Evolutionary conservation across 768 basidiomycete genomes (phyloP).

Genomic region (Mycena venus): DNA sequence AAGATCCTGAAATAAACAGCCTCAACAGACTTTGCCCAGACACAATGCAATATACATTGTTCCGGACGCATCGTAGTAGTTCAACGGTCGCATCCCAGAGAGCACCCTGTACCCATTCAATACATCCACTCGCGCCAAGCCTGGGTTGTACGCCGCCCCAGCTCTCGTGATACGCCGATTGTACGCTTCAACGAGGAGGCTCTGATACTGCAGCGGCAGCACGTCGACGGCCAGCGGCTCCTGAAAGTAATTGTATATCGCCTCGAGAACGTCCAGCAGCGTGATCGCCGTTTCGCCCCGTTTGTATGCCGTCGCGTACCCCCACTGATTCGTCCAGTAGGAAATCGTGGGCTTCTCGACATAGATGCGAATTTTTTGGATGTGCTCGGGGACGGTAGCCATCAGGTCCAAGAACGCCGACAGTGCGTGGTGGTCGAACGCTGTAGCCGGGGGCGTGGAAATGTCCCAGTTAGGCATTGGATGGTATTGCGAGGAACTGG

Average conservation of each 20-base stretch:
- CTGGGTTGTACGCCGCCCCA: background rate
- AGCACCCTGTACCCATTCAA: slow-evolving; percentile 11
- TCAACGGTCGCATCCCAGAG: slow-evolving; percentile 6
- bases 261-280: slow-evolving; percentile 20
- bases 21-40: background rate
- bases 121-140: slow-evolving; percentile 11
- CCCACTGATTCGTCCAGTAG: slow-evolving; percentile 22
- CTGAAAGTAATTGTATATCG: slow-evolving; percentile 21
- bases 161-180: background rate
- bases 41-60: slow-evolving; percentile 14
- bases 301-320: slow-evolving; percentile 15
- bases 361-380: slow-evolving; percentile 21
- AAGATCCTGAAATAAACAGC: too few species aligned
- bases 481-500: background rate
- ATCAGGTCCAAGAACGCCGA: background rate
- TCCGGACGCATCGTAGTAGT: background rate
- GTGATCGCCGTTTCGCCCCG: slow-evolving; percentile 12
- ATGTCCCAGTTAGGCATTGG: slow-evolving; percentile 11
- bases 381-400: background rate
- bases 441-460: background rate
- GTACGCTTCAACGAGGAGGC: background rate
- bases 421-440: background rate
- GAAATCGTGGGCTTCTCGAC: slow-evolving; percentile 5
- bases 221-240: slow-evolving; percentile 10
- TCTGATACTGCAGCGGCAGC: slow-evolving; percentile 15